These are phyloP conservation scores for Botrytis fragariae DNA, from an alignment of 2,329 filamentous ascomycete genomes.

Conservation along the genomic window DNA sequence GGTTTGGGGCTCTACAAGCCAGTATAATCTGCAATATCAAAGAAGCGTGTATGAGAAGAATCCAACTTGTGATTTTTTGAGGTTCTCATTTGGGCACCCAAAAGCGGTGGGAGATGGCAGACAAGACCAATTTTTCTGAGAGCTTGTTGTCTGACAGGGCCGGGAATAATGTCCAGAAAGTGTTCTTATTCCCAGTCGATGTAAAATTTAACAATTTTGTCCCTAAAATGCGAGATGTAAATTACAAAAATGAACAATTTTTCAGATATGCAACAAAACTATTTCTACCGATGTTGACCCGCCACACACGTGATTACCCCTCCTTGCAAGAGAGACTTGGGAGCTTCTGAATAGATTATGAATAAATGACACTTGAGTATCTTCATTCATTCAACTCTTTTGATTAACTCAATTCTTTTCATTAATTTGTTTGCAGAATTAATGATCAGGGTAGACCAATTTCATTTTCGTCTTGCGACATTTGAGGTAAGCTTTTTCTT, in stretches of 20 bases:
- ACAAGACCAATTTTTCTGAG: neutral
- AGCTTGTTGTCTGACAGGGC: neutral
- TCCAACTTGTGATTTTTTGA: constrained; percentile 13
- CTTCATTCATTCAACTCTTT: neutral
- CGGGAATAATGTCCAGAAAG: neutral
- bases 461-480: neutral
- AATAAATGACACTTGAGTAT: neutral
- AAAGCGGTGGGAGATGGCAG: neutral
- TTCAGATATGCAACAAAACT: neutral
- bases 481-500: neutral
- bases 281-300: neutral
- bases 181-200: neutral
- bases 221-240: neutral
- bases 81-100: neutral
- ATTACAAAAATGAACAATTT: neutral
- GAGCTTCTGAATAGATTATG: neutral
- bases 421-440: neutral
- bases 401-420: too few relatives aligned
- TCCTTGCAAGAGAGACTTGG: neutral
- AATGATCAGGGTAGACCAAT: neutral
- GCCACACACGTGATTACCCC: neutral
- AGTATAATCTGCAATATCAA: neutral
- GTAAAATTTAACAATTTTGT: neutral
- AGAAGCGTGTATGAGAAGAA: neutral
- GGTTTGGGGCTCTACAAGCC: constrained; percentile 19